These are phyloP conservation scores for Neurospora tetraspora DNA, from an alignment of 495 filamentous ascomycete species.

Conservation along the genomic window DNA sequence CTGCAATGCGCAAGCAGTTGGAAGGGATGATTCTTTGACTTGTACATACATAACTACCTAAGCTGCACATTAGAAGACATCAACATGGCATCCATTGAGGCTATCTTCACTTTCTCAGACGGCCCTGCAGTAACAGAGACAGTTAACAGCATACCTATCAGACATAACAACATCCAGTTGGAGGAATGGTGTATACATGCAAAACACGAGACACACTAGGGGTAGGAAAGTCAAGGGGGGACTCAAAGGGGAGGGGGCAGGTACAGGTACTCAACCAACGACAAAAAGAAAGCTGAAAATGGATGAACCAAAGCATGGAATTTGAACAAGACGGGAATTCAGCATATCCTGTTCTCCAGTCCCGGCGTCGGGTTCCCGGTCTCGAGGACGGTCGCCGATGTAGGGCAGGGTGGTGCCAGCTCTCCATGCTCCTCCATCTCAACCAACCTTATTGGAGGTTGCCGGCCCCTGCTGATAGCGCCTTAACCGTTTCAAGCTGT, in stretches of 20 bases:
- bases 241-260: not conserved
- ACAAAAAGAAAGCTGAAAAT: constrained; percentile 8
- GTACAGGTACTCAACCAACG: not conserved
- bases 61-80: not conserved
- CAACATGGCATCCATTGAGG: not conserved
- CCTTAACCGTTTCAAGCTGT: not conserved
- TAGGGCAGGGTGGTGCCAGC: not conserved
- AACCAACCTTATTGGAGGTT: not conserved
- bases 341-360: constrained; percentile 17
- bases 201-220: not conserved
- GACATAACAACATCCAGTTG: not conserved
- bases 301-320: constrained; percentile 22
- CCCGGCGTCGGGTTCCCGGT: constrained; percentile 11
- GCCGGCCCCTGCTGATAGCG: not conserved
- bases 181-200: not conserved
- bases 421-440: not conserved
- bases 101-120: not conserved
- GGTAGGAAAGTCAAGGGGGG: not conserved
- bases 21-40: not conserved
- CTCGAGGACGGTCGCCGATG: not conserved
- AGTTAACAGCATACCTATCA: not conserved
- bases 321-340: constrained; percentile 11
- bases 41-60: not conserved
- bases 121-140: not conserved
- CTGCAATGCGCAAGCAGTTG: not conserved